phyloP scores from a whole-genome alignment of 441 rosid species.

The Syzygium syzygioides region DNA sequence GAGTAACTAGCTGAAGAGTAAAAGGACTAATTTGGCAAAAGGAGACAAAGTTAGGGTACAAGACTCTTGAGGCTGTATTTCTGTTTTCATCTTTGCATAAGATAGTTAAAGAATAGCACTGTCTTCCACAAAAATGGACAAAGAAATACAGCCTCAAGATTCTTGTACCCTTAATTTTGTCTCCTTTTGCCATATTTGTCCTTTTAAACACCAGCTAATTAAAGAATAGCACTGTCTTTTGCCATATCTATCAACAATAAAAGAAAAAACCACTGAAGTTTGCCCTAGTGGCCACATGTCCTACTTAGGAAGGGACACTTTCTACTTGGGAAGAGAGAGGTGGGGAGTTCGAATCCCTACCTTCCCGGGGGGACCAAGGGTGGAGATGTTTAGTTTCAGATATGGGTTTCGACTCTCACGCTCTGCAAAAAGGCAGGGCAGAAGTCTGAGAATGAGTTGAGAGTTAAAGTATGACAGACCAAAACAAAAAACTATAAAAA shows the following conservation, averaged over 20 bases:
- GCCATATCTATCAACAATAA: not conserved
- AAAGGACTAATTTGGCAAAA: not conserved
- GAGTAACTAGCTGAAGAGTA: not conserved
- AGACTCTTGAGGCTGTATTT: not conserved
- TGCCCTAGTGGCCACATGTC: no score
- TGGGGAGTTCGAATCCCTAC: no score
- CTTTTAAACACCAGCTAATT: not conserved
- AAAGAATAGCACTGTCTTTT: not conserved
- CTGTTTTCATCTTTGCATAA: not conserved
- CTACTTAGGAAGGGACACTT: no score
- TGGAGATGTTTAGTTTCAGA: no score
- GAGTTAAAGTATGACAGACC: no score
- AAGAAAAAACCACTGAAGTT: not conserved
- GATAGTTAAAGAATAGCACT: not conserved
- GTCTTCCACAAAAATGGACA: not conserved
- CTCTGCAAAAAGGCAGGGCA: no score
- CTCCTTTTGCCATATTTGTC: not conserved
- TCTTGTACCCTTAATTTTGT: not conserved
- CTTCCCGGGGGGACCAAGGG: fast-evolving
- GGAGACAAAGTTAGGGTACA: not conserved
- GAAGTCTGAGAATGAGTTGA: no score
- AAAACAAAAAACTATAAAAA: no score
- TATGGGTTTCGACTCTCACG: no score
- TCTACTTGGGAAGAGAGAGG: no score
- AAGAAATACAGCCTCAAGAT: not conserved